Percentiles rank a stretch among this genome's conserved stretches.
These are phyloP conservation scores for Colletotrichum liriopes DNA, from an alignment of 2,329 filamentous ascomycete genomes.

Conservation along the genomic window DNA sequence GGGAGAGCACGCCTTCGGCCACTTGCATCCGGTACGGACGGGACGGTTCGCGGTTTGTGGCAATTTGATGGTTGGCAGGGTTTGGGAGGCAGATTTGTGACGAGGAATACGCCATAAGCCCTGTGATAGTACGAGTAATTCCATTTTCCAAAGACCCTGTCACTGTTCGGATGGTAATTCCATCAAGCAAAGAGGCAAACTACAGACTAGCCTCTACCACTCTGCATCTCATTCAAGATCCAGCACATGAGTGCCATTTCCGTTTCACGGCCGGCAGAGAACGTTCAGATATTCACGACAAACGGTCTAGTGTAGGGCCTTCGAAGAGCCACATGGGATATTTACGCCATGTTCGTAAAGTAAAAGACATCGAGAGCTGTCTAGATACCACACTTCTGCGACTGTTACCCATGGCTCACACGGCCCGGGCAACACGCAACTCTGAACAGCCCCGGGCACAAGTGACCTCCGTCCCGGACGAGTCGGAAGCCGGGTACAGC, in stretches of 20 bases:
- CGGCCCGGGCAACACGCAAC: no score
- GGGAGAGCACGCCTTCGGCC: no score
- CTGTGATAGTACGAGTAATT: neutral
- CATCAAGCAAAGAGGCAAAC: no score
- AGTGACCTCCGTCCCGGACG: neutral
- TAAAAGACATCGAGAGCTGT: neutral
- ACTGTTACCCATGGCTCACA: neutral
- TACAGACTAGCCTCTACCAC: neutral
- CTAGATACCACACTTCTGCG: no score
- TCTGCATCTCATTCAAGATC: neutral
- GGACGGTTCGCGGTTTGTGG: neutral
- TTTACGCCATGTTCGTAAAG: neutral
- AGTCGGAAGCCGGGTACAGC: neutral
- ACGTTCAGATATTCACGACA: neutral
- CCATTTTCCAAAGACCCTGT: neutral
- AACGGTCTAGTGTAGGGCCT: no score
- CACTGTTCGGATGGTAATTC: no score
- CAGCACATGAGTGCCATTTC: neutral
- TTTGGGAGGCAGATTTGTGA: no score
- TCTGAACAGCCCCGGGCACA: neutral
- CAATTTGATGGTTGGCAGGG: neutral
- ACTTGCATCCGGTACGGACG: no score
- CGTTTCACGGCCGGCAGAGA: neutral
- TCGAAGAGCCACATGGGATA: neutral
- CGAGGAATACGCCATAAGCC: neutral